Evolutionary conservation across 371 early-diverging fungal species (phyloP).

Genomic region (Mortierella sp.): DNA sequence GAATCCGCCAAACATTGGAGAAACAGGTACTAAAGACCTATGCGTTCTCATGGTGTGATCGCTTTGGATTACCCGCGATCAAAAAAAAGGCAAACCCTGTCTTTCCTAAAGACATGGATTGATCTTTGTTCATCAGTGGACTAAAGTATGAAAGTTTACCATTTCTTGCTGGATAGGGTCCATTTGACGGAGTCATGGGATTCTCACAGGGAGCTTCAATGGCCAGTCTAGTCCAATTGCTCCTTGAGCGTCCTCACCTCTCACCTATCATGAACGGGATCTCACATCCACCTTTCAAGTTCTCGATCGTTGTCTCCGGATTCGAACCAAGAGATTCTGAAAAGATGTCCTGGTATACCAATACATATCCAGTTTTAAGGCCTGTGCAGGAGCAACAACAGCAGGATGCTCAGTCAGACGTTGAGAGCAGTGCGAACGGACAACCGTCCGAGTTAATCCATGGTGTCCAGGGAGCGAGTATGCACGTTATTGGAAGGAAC

Average conservation of each 20-base stretch:
- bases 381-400: too few relatives aligned
- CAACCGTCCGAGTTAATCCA: slow-evolving; percentile 12
- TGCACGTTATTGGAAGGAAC: slow-evolving; percentile 73
- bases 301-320: slow-evolving; percentile 70
- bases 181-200: slow-evolving; percentile 80
- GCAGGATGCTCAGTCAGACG: background rate
- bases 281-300: slow-evolving; percentile 63
- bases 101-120: too few relatives aligned
- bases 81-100: too few relatives aligned
- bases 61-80: too few relatives aligned
- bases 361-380: slow-evolving; percentile 18
- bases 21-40: slow-evolving; percentile 56
- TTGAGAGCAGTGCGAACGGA: background rate
- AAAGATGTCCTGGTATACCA: slow-evolving; percentile 54
- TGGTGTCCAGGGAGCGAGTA: slow-evolving; percentile 64
- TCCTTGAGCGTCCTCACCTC: slow-evolving; percentile 54
- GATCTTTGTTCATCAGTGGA: too few relatives aligned
- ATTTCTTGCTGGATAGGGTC: slow-evolving; percentile 55
- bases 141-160: too few relatives aligned
- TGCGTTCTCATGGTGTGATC: too few relatives aligned
- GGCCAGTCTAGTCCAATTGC: slow-evolving; percentile 66
- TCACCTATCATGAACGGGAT: slow-evolving; percentile 31
- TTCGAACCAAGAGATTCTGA: slow-evolving; percentile 63
- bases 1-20: slow-evolving; percentile 60
- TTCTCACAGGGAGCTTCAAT: slow-evolving; percentile 82